Evolutionary conservation across 2,329 filamentous ascomycete genomes (phyloP).

Genomic region (Zymoseptoria crescenta): DNA sequence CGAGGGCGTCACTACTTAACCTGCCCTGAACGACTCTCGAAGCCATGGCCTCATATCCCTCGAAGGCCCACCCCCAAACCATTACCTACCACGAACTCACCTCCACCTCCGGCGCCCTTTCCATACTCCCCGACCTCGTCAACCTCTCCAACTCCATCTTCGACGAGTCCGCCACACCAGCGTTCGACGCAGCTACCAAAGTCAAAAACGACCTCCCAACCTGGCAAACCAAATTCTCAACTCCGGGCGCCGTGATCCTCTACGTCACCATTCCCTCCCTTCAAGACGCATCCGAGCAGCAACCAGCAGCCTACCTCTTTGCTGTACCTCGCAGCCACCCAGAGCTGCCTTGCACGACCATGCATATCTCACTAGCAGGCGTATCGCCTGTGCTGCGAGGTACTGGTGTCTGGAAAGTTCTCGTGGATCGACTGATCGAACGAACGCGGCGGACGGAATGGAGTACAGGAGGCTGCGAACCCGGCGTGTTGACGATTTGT

Average conservation of each 20-base stretch:
- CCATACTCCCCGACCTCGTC: neutral
- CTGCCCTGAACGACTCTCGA: neutral
- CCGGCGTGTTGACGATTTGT: neutral
- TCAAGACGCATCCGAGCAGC: neutral
- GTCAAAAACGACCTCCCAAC: neutral
- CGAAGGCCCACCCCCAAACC: neutral
- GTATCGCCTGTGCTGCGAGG: neutral
- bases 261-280: neutral
- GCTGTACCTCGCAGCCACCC: neutral
- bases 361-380: neutral
- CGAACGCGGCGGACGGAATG: neutral
- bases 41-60: neutral
- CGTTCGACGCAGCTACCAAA: neutral
- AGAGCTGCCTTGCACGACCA: neutral
- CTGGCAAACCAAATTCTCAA: neutral
- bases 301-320: neutral
- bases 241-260: neutral
- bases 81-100: neutral
- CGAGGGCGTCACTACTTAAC: neutral
- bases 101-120: neutral
- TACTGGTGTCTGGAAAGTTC: neutral
- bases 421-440: neutral
- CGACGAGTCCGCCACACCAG: neutral
- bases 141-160: neutral
- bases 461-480: neutral